Conservation (phyloP, 2,329 filamentous ascomycete species). For the Pseudocercospora macadamiae region DNA sequence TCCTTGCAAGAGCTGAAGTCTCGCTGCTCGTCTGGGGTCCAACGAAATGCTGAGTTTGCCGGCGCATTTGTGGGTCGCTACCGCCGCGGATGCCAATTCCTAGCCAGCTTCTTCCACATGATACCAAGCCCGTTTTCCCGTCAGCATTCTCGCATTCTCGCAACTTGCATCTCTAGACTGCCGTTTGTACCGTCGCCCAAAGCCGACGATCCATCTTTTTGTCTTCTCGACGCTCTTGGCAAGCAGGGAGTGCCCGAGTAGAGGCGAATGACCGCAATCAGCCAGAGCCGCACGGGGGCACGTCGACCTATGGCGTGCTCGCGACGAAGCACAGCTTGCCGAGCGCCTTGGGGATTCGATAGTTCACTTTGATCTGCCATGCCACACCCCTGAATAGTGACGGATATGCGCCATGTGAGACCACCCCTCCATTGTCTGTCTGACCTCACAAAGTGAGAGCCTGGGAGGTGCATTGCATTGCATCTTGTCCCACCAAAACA, state of each 20-base stretch:
- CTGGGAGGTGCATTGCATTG: no score
- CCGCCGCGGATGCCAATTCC: no score
- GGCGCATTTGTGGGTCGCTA: background rate
- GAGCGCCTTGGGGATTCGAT: slow-evolving; percentile 2
- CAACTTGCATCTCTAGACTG: no score
- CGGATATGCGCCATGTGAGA: background rate
- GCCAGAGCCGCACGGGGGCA: background rate
- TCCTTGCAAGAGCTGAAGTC: background rate
- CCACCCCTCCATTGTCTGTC: background rate
- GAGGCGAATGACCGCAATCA: background rate
- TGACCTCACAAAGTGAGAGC: background rate
- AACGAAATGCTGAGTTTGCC: background rate
- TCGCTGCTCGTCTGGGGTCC: background rate
- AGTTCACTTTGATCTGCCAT: background rate
- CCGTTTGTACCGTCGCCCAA: no score
- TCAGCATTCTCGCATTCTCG: no score
- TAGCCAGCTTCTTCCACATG: no score
- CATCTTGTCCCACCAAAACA: background rate
- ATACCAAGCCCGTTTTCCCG: no score
- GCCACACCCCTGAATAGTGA: background rate
- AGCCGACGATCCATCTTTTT: background rate
- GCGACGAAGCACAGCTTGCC: background rate
- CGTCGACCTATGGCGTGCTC: slow-evolving; percentile 5
- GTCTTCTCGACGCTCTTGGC: background rate
- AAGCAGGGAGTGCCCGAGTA: background rate